phyloP scores from a whole-genome alignment of 2,329 filamentous ascomycete genomes.

The Amauroascus niger region DNA sequence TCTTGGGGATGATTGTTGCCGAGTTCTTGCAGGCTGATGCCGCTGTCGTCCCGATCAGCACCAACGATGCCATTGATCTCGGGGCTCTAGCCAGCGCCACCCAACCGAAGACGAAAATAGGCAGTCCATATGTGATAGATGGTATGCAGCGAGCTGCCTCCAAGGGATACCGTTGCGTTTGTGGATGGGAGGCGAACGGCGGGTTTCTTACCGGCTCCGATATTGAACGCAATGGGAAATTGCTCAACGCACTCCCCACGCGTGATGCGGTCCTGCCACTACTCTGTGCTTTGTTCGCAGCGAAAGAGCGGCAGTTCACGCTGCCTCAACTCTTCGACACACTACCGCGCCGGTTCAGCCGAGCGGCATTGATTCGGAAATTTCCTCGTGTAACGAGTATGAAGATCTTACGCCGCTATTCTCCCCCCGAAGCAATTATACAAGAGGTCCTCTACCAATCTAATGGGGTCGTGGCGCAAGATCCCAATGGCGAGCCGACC shows the following conservation, averaged over 20 bases:
- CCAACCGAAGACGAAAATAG: not conserved
- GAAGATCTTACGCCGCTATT: not conserved
- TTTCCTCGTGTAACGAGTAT: not conserved
- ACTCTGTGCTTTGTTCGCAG: not conserved
- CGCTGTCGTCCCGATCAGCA: not conserved
- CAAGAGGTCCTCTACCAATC: not conserved
- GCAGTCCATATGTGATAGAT: not conserved
- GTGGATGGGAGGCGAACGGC: not conserved
- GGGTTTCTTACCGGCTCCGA: not conserved
- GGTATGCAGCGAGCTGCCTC: not conserved
- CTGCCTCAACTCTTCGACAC: not conserved
- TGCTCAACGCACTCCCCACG: not conserved
- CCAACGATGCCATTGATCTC: not conserved
- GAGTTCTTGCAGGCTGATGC: not conserved
- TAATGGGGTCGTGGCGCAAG: not conserved
- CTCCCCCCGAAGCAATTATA: not conserved
- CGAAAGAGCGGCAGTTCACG: not conserved
- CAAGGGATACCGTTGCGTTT: not conserved
- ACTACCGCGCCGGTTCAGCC: not conserved
- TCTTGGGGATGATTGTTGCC: not conserved
- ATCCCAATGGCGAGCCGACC: not conserved
- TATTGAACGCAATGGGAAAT: not conserved
- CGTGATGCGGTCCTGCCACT: not conserved
- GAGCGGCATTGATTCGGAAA: not conserved
- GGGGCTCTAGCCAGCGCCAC: not conserved